Percentiles rank a stretch among this genome's conserved stretches.
Evolutionary conservation across 225 moss, liverwort and hornwort species (phyloP).

Genomic region (Polytrichum formosum): DNA sequence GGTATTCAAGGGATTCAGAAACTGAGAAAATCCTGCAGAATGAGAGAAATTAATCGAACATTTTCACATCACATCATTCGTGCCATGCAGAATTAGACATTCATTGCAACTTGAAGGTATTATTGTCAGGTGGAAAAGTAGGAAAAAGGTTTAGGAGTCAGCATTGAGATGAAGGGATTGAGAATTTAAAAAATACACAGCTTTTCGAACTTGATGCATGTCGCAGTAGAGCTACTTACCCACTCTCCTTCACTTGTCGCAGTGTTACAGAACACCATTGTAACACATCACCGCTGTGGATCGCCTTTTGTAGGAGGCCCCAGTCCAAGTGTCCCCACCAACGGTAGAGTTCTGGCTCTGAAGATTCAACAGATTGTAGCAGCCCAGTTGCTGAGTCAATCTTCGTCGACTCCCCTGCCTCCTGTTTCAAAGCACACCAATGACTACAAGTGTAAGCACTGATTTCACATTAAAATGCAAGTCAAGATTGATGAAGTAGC

Average conservation of each 20-base stretch:
- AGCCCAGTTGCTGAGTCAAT: background rate
- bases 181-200: no score
- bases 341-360: background rate
- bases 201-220: no score
- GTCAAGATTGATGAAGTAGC: background rate
- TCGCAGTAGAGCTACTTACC: no score
- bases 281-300: background rate
- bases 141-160: background rate
- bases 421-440: background rate
- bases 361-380: background rate
- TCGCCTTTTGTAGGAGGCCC: background rate
- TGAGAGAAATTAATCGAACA: no score
- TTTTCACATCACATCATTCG: no score
- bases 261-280: background rate
- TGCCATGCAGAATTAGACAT: no score
- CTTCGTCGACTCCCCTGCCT: background rate
- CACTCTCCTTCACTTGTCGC: background rate
- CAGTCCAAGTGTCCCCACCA: constrained; percentile 3
- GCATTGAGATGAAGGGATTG: no score
- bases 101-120: background rate
- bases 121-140: background rate
- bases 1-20: no score
- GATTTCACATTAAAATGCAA: background rate
- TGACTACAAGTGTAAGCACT: background rate
- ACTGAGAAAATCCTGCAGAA: no score